Evolutionary conservation across 2,329 filamentous ascomycete genomes (phyloP), one percentile per base, ranked within the genome.

Genomic region (Coniochaeta sp.): DNA sequence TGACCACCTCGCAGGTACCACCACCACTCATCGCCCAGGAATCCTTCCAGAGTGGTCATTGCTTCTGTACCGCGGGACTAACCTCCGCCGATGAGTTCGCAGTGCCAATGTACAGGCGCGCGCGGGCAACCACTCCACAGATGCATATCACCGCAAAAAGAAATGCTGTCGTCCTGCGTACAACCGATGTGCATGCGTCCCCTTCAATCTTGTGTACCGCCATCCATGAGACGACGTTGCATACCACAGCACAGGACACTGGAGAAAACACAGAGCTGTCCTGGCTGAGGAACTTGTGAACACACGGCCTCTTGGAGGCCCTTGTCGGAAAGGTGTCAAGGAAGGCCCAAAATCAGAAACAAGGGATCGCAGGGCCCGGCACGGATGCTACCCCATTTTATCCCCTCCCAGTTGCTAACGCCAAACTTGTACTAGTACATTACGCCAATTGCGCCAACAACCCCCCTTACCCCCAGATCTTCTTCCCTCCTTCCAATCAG

Each of bases 291-390:
- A 26, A 42, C 3, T n/a, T n/a, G n/a, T n/a, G n/a, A n/a, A n/a
- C n/a, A n/a, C n/a, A n/a, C n/a, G n/a, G n/a, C n/a, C n/a, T n/a
- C n/a, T n/a, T n/a, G n/a, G n/a, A n/a, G n/a, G 9, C 38, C 38
- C 38, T 24, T 42, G 38, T 42, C 38, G 26, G 38, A 42, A 26
- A n/a, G n/a, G 38, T 42, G 38, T 42, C 38, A 42, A 42, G 38
- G 20, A 42, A 42, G 38, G 38, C n/a, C 45, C 45, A 47, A 31
- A 47, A 47, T 49, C 47, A 49, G 47, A 49, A 49, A 49, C 47
- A 49, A 49, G 47, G 47, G 47, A 49, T 35, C 31, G 47, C 31
- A 47, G 26, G 38, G 26, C 45, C n/a, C 45, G 47, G 47, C 28
- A 49, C 47, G 47, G 47, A 49, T 49, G 26, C 45, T 48, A 48